Conservation (phyloP, 2,329 filamentous ascomycete species). For the Fusarium palustre region DNA sequence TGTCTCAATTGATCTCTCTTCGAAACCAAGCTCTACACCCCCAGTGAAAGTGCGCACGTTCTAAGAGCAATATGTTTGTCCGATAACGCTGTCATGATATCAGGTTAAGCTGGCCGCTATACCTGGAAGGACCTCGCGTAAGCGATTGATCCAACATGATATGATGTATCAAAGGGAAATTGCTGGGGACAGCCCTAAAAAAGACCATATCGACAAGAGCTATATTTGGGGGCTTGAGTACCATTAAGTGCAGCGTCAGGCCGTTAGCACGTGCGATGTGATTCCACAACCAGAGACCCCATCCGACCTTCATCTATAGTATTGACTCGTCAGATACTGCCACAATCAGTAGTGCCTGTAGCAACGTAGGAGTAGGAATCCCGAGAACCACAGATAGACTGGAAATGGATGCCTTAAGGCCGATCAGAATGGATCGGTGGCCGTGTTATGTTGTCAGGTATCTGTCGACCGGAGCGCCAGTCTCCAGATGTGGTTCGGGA, state of each 20-base stretch:
- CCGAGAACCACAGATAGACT: background rate
- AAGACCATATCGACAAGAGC: background rate
- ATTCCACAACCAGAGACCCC: background rate
- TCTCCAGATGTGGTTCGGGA: slow-evolving; percentile 16
- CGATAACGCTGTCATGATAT: background rate
- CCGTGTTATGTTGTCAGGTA: slow-evolving; percentile 11
- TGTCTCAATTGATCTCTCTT: slow-evolving; percentile 37
- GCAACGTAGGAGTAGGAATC: slow-evolving; percentile 7
- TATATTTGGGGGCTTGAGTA: background rate
- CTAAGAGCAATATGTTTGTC: background rate
- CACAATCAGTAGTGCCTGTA: slow-evolving; percentile 14
- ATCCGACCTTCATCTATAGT: background rate
- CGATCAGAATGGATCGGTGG: slow-evolving; percentile 30
- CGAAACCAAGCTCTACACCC: background rate
- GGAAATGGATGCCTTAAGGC: background rate
- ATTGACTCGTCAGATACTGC: slow-evolving; percentile 9
- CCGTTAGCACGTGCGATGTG: background rate
- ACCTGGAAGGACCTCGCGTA: background rate
- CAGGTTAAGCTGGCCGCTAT: background rate
- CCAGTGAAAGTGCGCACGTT: background rate
- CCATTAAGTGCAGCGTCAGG: background rate
- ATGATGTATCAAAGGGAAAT: background rate
- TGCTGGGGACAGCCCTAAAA: background rate
- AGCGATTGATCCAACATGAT: background rate
- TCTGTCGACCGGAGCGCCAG: slow-evolving; percentile 14